Evolutionary conservation across 2,329 filamentous ascomycete genomes (phyloP).

Genomic region (Phyllachora maydis): DNA sequence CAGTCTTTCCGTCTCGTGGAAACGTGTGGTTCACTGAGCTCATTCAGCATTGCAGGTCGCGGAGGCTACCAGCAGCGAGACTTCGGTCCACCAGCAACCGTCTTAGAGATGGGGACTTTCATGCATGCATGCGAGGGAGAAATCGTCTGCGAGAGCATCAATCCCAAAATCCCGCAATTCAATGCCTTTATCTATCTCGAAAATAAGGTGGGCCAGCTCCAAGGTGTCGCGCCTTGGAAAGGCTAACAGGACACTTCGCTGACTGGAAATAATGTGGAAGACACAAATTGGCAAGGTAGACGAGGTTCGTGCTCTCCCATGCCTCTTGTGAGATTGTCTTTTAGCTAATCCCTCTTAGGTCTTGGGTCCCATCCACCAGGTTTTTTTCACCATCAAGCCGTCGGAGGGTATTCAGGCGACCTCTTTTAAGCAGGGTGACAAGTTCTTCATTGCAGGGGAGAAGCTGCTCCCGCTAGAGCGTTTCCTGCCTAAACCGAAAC

Average conservation of each 20-base stretch:
- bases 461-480: conserved; percentile 89
- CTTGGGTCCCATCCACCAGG: conserved; percentile 89
- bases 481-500: conserved; percentile 91
- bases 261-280: conserved; percentile 19
- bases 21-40: neutral
- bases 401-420: conserved; percentile 88
- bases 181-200: conserved; percentile 97
- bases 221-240: too few species aligned
- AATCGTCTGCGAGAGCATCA: conserved; percentile 90
- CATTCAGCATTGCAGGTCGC: conserved; percentile 22
- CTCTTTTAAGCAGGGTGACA: conserved; percentile 91
- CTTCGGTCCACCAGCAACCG: conserved; percentile 39
- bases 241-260: too few species aligned
- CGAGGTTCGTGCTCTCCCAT: too few species aligned
- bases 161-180: conserved; percentile 95
- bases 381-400: conserved; percentile 96
- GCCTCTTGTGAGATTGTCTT: too few species aligned
- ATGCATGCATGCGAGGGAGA: conserved; percentile 92
- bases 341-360: too few species aligned
- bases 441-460: conserved; percentile 88
- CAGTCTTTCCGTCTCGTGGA: conserved; percentile 5
- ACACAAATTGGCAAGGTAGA: conserved; percentile 83
- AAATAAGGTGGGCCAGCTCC: conserved; percentile 65
- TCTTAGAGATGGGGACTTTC: conserved; percentile 79
- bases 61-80: conserved; percentile 38